phyloP scores from a whole-genome alignment of 192 early-diverging fungal genomes.

The Backusella mclennaniae region DNA sequence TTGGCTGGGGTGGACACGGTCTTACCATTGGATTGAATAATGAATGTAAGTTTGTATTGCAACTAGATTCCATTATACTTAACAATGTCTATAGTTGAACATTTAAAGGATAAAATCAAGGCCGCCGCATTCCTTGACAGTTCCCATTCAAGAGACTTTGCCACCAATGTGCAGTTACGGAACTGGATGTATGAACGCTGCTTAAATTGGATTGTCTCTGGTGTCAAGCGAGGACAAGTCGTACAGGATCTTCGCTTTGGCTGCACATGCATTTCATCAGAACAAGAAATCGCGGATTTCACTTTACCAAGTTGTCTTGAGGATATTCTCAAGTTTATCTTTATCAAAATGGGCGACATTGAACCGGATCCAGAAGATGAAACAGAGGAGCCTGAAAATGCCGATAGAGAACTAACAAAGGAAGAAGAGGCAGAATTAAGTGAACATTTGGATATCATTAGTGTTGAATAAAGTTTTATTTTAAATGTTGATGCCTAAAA shows the following conservation, averaged over 20 bases:
- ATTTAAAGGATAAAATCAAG: slow-evolving; percentile 16
- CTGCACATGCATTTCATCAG: slow-evolving; percentile 25
- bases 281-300: slow-evolving; percentile 26
- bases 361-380: background rate
- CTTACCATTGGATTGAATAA: slow-evolving; percentile 21
- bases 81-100: slow-evolving; percentile 8
- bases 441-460: slow-evolving; percentile 5
- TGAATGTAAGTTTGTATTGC: slow-evolving; percentile 16
- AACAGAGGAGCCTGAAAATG: background rate
- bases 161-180: slow-evolving; percentile 16
- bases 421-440: slow-evolving; percentile 14
- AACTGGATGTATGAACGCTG: slow-evolving; percentile 22
- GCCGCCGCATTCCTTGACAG: slow-evolving; percentile 17
- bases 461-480: background rate
- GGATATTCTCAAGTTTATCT: slow-evolving; percentile 24
- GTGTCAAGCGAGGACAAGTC: background rate
- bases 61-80: no score
- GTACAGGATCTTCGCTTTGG: slow-evolving; percentile 23
- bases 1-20: slow-evolving; percentile 32
- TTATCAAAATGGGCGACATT: slow-evolving; percentile 16
- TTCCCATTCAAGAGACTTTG: slow-evolving; percentile 13
- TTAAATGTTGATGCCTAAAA: slow-evolving; percentile 12
- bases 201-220: slow-evolving; percentile 21
- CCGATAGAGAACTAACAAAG: background rate
- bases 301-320: slow-evolving; percentile 9